Base-by-base conservation (phyloP, 148 eudicot species). In the Dysphania ambrosioides region DNA sequence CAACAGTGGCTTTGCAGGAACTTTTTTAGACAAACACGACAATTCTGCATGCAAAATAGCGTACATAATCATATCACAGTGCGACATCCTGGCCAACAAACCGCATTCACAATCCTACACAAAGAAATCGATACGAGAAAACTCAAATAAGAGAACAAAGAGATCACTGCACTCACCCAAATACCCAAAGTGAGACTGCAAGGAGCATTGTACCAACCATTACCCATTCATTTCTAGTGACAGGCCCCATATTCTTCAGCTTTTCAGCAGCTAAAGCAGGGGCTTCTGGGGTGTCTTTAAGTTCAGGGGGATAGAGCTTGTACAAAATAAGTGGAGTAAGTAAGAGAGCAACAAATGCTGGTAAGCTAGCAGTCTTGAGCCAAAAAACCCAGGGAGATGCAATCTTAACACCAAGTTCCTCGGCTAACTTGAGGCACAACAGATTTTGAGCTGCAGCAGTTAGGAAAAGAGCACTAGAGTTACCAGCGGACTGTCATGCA, bases 391-490 rank as follows among this genome's bases (percentile, higher is more conserved):
- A 94, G 31, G 97, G 97, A 69, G 79, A 90, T 30, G 83, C 80
- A 73, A 94, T 83, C 65, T 82, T 79, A 15, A 94, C 95, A 42
- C 98, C 98, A 68, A 94, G 93, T 76, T 90, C 98, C 82, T 94
- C 92, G 0, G 98, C 98, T 74, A 94, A 82, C 78, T 94, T 91
- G 72, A 94, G 91, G 82, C 98, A 94, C 72, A 94, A 70, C 72
- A 91, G 85, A 82, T 94, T 94, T 91, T 91, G 98, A 85, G 98
- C 98, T 75, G 98, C 98, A 83, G 97, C 98, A 80, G 98, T 94
- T 30, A 94, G 98, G 96, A 94, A 94, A 88, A 94, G 98, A 79
- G 98, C 98, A 91, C 98, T 94, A 68, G 98, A 94, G 85, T 91
- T 94, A 84, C 96, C 92, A 51, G 98, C 86, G 74, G 86, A 89